Percentiles rank a stretch among this genome's conserved stretches.
Evolutionary conservation across 1,284 basidiomycete genomes (phyloP).

Genomic region (Pterula multifida): DNA sequence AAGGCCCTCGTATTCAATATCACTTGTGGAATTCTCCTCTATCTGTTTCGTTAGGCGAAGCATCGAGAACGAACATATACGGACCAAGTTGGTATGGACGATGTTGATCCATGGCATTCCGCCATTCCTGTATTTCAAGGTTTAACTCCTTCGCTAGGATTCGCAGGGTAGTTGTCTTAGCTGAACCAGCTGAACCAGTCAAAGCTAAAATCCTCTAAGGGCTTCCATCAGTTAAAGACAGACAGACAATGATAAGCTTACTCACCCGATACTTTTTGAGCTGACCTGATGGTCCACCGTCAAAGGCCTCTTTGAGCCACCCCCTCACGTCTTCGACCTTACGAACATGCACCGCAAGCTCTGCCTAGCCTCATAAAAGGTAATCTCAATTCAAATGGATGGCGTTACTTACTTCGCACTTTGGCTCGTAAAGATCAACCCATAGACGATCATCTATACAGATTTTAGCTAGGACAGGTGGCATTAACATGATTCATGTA

Average conservation of each 20-base stretch:
- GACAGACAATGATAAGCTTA: conserved; percentile 8
- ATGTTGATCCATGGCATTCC: conserved; percentile 42
- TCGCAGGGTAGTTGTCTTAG: conserved; percentile 79
- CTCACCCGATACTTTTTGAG: conserved; percentile 70
- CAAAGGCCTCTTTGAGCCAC: conserved; percentile 81
- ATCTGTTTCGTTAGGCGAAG: not conserved
- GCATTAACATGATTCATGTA: too few relatives aligned
- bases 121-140: conserved; percentile 84
- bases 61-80: conserved; percentile 3
- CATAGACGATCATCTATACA: conserved; percentile 44
- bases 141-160: conserved; percentile 68
- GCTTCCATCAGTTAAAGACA: not conserved
- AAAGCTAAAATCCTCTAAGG: conserved; percentile 71
- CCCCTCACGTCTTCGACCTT: conserved; percentile 78
- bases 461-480: not conserved
- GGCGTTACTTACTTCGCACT: conserved; percentile 37
- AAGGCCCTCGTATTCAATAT: conserved; percentile 43
- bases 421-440: conserved; percentile 71
- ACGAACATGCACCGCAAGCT: conserved; percentile 80
- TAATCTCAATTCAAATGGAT: not conserved
- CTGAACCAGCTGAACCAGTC: conserved; percentile 84
- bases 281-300: conserved; percentile 52
- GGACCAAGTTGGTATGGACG: conserved; percentile 7
- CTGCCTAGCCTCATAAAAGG: conserved; percentile 31
- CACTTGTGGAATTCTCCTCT: conserved; percentile 7